phyloP scores from a whole-genome alignment of 2,329 filamentous ascomycete genomes.

The Podosphaera leucotricha region DNA sequence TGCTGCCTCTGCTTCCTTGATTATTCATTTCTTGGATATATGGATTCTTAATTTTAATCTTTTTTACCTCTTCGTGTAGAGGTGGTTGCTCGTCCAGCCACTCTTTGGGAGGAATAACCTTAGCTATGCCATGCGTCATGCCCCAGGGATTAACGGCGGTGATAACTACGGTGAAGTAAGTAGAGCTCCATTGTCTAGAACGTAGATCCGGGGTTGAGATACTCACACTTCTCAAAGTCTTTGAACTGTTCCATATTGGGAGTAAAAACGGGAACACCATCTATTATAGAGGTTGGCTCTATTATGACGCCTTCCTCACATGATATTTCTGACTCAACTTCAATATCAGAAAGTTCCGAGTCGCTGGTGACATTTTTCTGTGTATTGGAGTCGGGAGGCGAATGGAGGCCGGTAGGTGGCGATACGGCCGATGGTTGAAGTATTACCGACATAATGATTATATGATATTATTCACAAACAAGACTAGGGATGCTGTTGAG shows the following conservation, averaged over 20 bases:
- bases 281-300: constrained; percentile 65
- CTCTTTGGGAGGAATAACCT: constrained; percentile 80
- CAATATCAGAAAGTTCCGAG: constrained; percentile 42
- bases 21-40: constrained; percentile 91
- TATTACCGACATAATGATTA: background rate
- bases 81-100: constrained; percentile 65
- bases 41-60: constrained; percentile 81
- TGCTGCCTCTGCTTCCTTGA: constrained; percentile 31
- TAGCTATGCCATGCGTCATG: constrained; percentile 94
- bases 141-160: constrained; percentile 74
- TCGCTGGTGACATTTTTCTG: constrained; percentile 34
- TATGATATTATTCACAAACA: background rate
- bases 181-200: background rate
- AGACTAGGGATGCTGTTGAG: background rate
- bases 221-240: constrained; percentile 69
- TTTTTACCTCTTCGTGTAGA: constrained; percentile 70
- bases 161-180: constrained; percentile 22
- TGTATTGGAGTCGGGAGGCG: constrained; percentile 39
- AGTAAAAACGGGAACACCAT: constrained; percentile 77
- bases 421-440: background rate
- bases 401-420: constrained; percentile 22
- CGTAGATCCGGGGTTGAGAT: background rate
- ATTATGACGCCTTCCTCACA: constrained; percentile 33
- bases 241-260: constrained; percentile 89
- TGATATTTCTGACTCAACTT: constrained; percentile 24